Base-by-base conservation (phyloP, 192 early-diverging fungal genomes). In the Gigaspora rosea region DNA sequence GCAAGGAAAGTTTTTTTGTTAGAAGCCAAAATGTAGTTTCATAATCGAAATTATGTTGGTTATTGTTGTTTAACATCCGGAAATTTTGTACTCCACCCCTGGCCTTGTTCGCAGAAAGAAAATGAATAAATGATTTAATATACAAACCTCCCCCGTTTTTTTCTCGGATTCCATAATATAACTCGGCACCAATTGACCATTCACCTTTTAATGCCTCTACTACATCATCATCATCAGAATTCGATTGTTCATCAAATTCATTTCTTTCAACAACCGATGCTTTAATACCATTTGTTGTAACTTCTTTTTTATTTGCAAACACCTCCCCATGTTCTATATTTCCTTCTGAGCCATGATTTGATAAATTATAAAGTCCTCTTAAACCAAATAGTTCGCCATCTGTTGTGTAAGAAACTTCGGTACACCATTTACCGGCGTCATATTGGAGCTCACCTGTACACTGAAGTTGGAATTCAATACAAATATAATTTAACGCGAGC, bases 121-220 rank as follows among this genome's bases (percentile, higher is more conserved):
- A 3, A 27, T 56, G 32, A 33, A 22, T 48, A 33, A 63, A 69
- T 79, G 41, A 41, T 41, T 0, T 41, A 41, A 59, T 9, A 78
- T 74, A 75, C n/a, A 27, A 27, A 95, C 94, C 78, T 79, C 97
- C 97, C 61, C 95, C 97, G 80, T 94, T 96, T 65, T 89, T 88
- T 56, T 97, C 95, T 46, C 93, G 89, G 12, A 88, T 84, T 5
- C 90, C 91, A 76, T 87, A 93, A 71, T 94, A 95, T 18, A 92
- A 49, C 80, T 93, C 93, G 68, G 88, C 88, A 32, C 93, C 93
- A 35, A 86, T 78, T 9, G 88, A 88, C 88, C 88, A 89, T 72
- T 86, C 86, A 3, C 88, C 88, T 73, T 83, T 62, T 51, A 59
- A 68, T 50, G 78, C 79, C 48, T 79, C 77, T 2, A 73, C 49